These are phyloP conservation scores for Phytophthora fragariaefolia DNA, from an alignment of 352 stramenopile genomes.

Conservation along the genomic window DNA sequence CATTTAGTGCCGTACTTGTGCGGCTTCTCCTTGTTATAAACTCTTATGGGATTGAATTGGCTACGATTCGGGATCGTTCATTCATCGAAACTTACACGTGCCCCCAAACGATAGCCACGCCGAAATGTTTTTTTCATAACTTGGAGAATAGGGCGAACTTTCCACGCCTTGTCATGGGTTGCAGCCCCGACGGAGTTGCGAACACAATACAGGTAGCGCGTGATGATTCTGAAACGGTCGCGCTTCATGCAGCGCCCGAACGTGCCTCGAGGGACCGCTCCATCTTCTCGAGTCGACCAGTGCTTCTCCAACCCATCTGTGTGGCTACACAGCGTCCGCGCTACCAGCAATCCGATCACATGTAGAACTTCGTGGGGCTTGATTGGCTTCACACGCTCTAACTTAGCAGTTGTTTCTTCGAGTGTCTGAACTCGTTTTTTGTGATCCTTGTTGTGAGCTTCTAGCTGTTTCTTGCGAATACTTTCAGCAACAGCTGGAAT, in stretches of 20 bases:
- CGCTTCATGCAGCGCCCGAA: constrained; percentile 16
- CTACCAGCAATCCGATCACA: background rate
- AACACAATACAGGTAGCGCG: too few species aligned
- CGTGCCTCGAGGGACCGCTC: constrained; percentile 7
- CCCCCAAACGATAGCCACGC: constrained; percentile 3
- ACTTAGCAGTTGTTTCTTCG: background rate
- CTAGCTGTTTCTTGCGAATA: background rate
- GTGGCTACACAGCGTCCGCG: background rate
- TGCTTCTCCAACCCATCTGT: background rate
- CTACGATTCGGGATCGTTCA: constrained; percentile 19
- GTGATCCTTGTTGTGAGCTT: background rate
- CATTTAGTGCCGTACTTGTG: constrained; percentile 26
- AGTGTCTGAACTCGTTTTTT: background rate
- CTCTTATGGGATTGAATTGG: constrained; percentile 11
- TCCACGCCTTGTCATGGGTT: constrained; percentile 30
- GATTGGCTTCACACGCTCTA: background rate
- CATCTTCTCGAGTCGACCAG: background rate
- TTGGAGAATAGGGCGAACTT: constrained; percentile 8
- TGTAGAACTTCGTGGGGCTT: background rate
- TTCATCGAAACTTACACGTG: constrained; percentile 15
- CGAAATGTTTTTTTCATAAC: constrained; percentile 21
- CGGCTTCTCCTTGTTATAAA: constrained; percentile 27
- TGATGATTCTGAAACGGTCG: too few species aligned
- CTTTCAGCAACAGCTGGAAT: background rate
- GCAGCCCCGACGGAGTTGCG: too few species aligned